Evolutionary conservation across 1,139 yeast species (phyloP).

Genomic region (Suhomyces maxii): DNA sequence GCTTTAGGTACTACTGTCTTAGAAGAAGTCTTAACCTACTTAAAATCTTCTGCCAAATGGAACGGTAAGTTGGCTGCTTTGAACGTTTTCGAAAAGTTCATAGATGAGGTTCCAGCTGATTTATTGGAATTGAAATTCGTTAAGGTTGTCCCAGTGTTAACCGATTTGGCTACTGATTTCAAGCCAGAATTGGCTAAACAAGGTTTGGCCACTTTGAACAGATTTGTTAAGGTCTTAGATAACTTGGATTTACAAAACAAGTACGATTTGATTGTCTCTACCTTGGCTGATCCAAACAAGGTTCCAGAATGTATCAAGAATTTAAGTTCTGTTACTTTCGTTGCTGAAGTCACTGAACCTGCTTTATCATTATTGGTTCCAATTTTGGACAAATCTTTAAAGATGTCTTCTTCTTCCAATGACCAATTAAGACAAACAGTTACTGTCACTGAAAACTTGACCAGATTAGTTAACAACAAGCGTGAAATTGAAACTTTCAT

Average conservation of each 20-base stretch:
- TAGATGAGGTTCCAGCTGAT: slow-evolving; percentile 83
- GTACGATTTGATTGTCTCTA: slow-evolving; percentile 79
- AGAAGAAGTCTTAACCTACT: slow-evolving; percentile 59
- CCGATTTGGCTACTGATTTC: slow-evolving; percentile 90
- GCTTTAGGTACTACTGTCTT: slow-evolving; percentile 72
- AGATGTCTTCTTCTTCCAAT: slow-evolving; percentile 85
- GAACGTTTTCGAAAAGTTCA: slow-evolving; percentile 66
- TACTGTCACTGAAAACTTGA: slow-evolving; percentile 91
- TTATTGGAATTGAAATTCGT: slow-evolving; percentile 79
- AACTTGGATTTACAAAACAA: slow-evolving; percentile 90
- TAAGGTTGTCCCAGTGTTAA: slow-evolving; percentile 76
- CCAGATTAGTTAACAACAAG: slow-evolving; percentile 92
- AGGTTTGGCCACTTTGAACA: slow-evolving; percentile 69
- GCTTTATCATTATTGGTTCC: slow-evolving; percentile 90
- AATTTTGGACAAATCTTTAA: slow-evolving; percentile 85
- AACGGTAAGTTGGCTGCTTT: slow-evolving; percentile 84
- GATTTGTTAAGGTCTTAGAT: slow-evolving; percentile 79
- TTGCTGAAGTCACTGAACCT: slow-evolving; percentile 97
- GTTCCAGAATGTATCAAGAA: slow-evolving; percentile 89
- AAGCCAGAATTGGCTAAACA: slow-evolving; percentile 92
- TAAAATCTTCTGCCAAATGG: slow-evolving; percentile 89
- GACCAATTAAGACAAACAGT: slow-evolving; percentile 97
- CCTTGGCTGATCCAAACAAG: slow-evolving; percentile 85
- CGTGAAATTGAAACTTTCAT: slow-evolving; percentile 86
- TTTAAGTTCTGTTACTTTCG: slow-evolving; percentile 91